phyloP scores from a whole-genome alignment of 495 filamentous ascomycete genomes.

The Aspergillus hancockii region DNA sequence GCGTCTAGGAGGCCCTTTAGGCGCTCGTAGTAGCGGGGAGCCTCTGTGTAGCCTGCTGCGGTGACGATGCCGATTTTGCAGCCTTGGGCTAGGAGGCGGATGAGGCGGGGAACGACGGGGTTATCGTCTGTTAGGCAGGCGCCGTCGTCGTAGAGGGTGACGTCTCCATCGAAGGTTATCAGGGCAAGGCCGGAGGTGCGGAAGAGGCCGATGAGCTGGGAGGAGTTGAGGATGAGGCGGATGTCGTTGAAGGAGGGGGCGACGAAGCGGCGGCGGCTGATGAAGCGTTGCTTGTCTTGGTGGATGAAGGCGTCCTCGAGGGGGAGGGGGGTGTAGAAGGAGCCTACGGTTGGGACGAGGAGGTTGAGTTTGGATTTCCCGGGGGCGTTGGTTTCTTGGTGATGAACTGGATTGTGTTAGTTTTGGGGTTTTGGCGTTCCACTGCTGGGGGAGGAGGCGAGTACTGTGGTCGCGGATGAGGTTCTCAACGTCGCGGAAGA shows the following conservation, averaged over 20 bases:
- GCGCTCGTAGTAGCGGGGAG: constrained; percentile 76
- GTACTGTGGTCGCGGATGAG: constrained; percentile 91
- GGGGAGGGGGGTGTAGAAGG: constrained; percentile 85
- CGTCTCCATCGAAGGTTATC: constrained; percentile 95
- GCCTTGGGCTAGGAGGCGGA: constrained; percentile 60
- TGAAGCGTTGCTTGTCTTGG: constrained; percentile 81
- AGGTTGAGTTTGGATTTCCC: constrained; percentile 87
- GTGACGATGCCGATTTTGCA: constrained; percentile 93
- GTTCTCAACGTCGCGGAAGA: constrained; percentile 89
- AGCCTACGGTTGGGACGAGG: constrained; percentile 84
- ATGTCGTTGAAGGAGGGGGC: constrained; percentile 98
- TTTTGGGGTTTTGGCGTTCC: background rate
- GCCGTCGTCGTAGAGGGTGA: constrained; percentile 95
- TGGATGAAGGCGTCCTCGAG: constrained; percentile 88
- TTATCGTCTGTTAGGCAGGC: constrained; percentile 69
- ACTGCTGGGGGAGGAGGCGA: constrained; percentile 16
- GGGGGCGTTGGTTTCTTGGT: constrained; percentile 61
- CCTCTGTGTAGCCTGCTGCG: constrained; percentile 91
- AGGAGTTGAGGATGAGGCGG: constrained; percentile 87
- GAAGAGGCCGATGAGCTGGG: constrained; percentile 85
- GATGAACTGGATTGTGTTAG: constrained; percentile 53
- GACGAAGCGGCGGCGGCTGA: constrained; percentile 90
- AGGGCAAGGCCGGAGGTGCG: constrained; percentile 64
- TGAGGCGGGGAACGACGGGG: constrained; percentile 76
- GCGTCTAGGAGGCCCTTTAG: constrained; percentile 83